Evolutionary conservation across 2,329 filamentous ascomycete genomes (phyloP).

Genomic region (Aspergillus terreus): DNA sequence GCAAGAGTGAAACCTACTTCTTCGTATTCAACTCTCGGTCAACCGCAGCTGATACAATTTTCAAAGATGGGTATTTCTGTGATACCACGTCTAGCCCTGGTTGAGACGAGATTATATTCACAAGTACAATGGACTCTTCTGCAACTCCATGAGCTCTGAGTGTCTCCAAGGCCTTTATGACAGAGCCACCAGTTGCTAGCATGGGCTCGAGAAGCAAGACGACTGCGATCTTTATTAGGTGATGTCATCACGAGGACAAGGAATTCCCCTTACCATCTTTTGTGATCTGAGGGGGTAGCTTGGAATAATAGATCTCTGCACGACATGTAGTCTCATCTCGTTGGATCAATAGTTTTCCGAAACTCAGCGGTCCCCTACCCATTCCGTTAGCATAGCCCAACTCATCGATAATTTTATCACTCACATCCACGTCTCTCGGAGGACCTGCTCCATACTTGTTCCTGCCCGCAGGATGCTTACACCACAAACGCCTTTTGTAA

Average conservation of each 20-base stretch:
- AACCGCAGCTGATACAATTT: slow-evolving; percentile 20
- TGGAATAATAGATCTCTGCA: slow-evolving; percentile 28
- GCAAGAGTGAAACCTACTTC: slow-evolving; percentile 10
- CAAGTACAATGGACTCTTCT: slow-evolving; percentile 26
- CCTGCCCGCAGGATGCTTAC: slow-evolving; percentile 32
- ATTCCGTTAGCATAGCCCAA: neutral
- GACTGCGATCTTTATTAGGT: slow-evolving; percentile 6
- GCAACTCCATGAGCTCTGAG: slow-evolving; percentile 11
- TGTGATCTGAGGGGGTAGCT: slow-evolving; percentile 23
- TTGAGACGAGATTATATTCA: slow-evolving; percentile 26
- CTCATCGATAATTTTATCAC: neutral
- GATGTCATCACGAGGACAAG: neutral
- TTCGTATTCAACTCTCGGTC: slow-evolving; percentile 13
- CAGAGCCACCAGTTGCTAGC: slow-evolving; percentile 19
- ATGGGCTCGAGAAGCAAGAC: slow-evolving; percentile 18
- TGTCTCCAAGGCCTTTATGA: slow-evolving; percentile 11
- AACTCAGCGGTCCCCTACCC: slow-evolving; percentile 23
- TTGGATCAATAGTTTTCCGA: slow-evolving; percentile 33
- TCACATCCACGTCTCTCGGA: slow-evolving; percentile 26
- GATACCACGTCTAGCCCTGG: slow-evolving; percentile 19
- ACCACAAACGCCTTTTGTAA: slow-evolving; percentile 23
- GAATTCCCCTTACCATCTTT: slow-evolving; percentile 11
- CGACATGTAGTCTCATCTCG: slow-evolving; percentile 28
- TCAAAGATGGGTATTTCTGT: slow-evolving; percentile 17
- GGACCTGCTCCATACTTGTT: slow-evolving; percentile 27